Evolutionary conservation across 345 rosid genomes (phyloP).

Genomic region (Populus alba): DNA sequence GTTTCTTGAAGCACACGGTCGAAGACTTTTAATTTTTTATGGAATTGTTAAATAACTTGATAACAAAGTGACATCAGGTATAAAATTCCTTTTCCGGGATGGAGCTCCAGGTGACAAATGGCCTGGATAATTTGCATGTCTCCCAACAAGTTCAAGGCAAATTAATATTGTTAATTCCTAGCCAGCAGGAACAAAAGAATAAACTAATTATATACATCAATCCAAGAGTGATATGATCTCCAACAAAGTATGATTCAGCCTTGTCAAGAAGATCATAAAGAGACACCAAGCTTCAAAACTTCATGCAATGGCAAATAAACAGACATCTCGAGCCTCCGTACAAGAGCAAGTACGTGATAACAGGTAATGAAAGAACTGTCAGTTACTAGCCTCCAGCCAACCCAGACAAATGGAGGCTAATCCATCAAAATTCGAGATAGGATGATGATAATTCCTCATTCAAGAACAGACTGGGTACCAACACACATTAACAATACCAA

Average conservation of each 20-base stretch:
- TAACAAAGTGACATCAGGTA: not conserved
- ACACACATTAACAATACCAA: not conserved
- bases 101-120: not conserved
- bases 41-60: not conserved
- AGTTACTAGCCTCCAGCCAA: not conserved
- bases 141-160: no score
- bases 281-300: not conserved
- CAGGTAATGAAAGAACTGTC: conserved; percentile 7
- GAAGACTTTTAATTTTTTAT: no score
- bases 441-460: not conserved
- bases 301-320: not conserved
- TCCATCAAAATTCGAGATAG: not conserved
- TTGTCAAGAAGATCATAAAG: not conserved
- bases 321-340: not conserved
- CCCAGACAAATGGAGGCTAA: not conserved
- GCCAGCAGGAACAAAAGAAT: not conserved
- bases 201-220: not conserved
- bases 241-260: not conserved
- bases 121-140: not conserved
- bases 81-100: not conserved
- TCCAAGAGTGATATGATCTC: not conserved
- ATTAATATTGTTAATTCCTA: not conserved
- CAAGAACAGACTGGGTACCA: not conserved
- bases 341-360: not conserved
- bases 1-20: not conserved